These are phyloP conservation scores for Trichoderma semiorbis DNA, from an alignment of 2,329 filamentous ascomycete genomes.

Conservation along the genomic window DNA sequence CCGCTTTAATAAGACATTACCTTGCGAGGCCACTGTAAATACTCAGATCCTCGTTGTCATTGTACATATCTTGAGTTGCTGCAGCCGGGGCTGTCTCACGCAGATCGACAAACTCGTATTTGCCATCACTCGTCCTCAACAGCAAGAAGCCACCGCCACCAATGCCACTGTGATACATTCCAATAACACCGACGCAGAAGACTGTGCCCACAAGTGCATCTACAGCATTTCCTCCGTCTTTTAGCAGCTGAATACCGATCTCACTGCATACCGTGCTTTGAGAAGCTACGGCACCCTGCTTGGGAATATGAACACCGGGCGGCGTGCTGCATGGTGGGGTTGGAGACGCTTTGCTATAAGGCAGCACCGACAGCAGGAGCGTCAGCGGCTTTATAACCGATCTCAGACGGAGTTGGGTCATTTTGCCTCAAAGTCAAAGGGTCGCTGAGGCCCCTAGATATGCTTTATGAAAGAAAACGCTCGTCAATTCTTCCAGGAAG, in stretches of 20 bases:
- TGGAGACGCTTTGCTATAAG: background rate
- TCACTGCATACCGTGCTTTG: constrained; percentile 57
- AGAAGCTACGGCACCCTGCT: constrained; percentile 57
- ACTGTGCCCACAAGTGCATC: constrained; percentile 63
- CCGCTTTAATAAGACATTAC: constrained; percentile 44
- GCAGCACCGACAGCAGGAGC: background rate
- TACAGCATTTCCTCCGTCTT: constrained; percentile 61
- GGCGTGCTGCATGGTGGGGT: background rate
- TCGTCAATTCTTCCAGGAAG: background rate
- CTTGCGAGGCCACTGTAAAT: constrained; percentile 67
- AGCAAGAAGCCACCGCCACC: constrained; percentile 79
- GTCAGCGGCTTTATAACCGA: background rate
- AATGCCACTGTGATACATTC: constrained; percentile 67
- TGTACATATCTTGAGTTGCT: constrained; percentile 77
- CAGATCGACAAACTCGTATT: constrained; percentile 80
- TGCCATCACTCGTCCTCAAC: constrained; percentile 60
- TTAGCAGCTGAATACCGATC: constrained; percentile 55
- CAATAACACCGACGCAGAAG: constrained; percentile 61
- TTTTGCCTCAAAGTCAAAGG: background rate
- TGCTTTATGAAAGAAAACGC: background rate
- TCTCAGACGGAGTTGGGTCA: constrained; percentile 2
- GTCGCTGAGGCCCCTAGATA: background rate
- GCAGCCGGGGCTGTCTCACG: constrained; percentile 79
- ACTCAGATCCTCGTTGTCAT: constrained; percentile 60
- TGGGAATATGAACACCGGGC: constrained; percentile 20